Evolutionary conservation across 768 basidiomycete species (phyloP).

Genomic region (Macrolepiota dolichaula): DNA sequence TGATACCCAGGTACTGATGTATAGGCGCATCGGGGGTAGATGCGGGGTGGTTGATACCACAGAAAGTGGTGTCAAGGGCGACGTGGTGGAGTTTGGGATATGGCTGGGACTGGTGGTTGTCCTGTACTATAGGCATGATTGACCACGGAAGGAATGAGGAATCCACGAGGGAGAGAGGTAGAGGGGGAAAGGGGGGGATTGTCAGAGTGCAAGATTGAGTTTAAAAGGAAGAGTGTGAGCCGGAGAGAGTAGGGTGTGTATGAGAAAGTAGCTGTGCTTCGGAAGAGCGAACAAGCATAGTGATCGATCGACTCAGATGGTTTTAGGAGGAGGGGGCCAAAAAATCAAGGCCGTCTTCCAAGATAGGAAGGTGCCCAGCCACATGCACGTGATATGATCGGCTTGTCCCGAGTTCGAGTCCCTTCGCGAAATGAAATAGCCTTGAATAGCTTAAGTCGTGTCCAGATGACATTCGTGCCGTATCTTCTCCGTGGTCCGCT

Average conservation of each 20-base stretch:
- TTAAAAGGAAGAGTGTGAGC: slow-evolving; percentile 22
- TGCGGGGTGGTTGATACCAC: slow-evolving; percentile 56
- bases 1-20: slow-evolving; percentile 75
- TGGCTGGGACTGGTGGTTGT: slow-evolving; percentile 17
- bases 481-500: slow-evolving; percentile 1
- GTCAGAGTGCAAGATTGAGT: slow-evolving; percentile 14
- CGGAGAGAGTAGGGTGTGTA: slow-evolving; percentile 15
- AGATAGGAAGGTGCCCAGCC: slow-evolving; percentile 26
- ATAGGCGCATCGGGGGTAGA: slow-evolving; percentile 55
- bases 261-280: slow-evolving; percentile 14
- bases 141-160: slow-evolving; percentile 11
- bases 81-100: slow-evolving; percentile 45
- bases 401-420: background rate
- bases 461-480: slow-evolving; percentile 7
- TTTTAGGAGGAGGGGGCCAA: slow-evolving; percentile 22
- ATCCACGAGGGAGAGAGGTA: slow-evolving; percentile 13
- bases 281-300: slow-evolving; percentile 18
- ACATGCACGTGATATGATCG: slow-evolving; percentile 3
- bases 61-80: slow-evolving; percentile 60
- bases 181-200: slow-evolving; percentile 7
- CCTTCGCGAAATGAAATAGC: slow-evolving; percentile 10
- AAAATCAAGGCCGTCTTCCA: slow-evolving; percentile 27
- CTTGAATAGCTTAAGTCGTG: background rate
- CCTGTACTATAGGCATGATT: slow-evolving; percentile 30
- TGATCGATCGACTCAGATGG: slow-evolving; percentile 34